Percentiles rank a stretch among this genome's conserved stretches.
phyloP scores from a whole-genome alignment of 169 alveolate genomes.

The Plasmodium coatneyi region DNA sequence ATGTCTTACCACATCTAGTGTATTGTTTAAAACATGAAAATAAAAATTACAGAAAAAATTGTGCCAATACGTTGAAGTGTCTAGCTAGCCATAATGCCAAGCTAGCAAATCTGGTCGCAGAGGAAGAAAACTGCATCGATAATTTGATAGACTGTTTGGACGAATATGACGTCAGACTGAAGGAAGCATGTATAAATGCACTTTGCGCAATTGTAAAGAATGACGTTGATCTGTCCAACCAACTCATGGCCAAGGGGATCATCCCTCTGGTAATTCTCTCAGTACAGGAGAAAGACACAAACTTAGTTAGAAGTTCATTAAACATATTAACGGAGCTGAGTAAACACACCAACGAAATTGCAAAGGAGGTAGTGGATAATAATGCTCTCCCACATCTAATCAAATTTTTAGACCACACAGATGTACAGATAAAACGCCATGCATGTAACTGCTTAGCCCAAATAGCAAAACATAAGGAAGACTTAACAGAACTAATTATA shows the following conservation, averaged over 20 bases:
- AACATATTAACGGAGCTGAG: conserved; percentile 41
- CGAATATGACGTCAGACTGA: conserved; percentile 56
- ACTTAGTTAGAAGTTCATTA: conserved; percentile 21
- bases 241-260: conserved; percentile 49
- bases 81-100: conserved; percentile 69
- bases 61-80: conserved; percentile 48
- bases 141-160: conserved; percentile 48
- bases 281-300: conserved; percentile 61
- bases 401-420: conserved; percentile 47
- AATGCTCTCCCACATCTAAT: conserved; percentile 46
- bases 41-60: conserved; percentile 61
- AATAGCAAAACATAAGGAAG: conserved; percentile 74
- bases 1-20: conserved; percentile 64
- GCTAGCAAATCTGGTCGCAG: conserved; percentile 53
- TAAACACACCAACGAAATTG: conserved; percentile 59
- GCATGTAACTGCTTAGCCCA: conserved; percentile 59
- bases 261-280: conserved; percentile 56
- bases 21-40: conserved; percentile 74
- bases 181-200: conserved; percentile 64
- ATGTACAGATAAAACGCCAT: conserved; percentile 33
- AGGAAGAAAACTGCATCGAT: conserved; percentile 47
- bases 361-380: conserved; percentile 61
- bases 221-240: conserved; percentile 31
- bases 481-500: conserved; percentile 48
- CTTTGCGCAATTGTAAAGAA: conserved; percentile 53